Percentiles rank a stretch among this genome's conserved stretches.
phyloP scores from a whole-genome alignment of 202 grass and related monocot species.

The Brachypodium distachyon region DNA sequence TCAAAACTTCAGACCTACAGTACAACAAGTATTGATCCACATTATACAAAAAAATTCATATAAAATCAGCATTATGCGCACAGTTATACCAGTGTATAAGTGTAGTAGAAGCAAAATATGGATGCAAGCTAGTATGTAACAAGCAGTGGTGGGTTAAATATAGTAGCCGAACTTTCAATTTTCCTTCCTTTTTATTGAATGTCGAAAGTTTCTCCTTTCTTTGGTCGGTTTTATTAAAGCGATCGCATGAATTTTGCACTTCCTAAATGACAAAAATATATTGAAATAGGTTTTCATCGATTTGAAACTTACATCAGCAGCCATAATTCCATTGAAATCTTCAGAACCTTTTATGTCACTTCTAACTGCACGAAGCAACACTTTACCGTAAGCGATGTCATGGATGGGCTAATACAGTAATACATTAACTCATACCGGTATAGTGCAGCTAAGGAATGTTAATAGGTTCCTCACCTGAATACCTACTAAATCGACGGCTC shows the following conservation, averaged over 20 bases:
- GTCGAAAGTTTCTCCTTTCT: background rate
- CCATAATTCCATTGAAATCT: constrained; percentile 1
- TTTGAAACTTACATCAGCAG: constrained; percentile 34
- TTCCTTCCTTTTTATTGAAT: background rate
- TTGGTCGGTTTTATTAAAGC: background rate
- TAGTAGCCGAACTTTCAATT: background rate
- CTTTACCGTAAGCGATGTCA: constrained; percentile 8
- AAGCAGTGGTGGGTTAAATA: background rate
- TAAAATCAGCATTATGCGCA: background rate
- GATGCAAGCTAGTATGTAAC: background rate
- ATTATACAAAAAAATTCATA: constrained; percentile 1
- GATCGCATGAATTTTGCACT: background rate
- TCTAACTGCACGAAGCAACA: constrained; percentile 29
- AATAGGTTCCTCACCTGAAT: constrained; percentile 41
- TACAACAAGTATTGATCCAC: background rate
- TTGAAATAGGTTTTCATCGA: background rate
- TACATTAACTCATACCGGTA: background rate
- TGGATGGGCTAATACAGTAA: background rate
- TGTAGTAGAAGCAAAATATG: background rate
- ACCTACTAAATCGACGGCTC: constrained; percentile 14
- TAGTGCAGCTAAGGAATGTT: constrained; percentile 1
- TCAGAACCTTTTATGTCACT: constrained; percentile 23
- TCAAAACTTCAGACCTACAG: background rate
- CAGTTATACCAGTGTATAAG: background rate
- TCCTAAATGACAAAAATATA: background rate